phyloP scores from a whole-genome alignment of 2,329 filamentous ascomycete species.

The Aquanectria penicillioides region DNA sequence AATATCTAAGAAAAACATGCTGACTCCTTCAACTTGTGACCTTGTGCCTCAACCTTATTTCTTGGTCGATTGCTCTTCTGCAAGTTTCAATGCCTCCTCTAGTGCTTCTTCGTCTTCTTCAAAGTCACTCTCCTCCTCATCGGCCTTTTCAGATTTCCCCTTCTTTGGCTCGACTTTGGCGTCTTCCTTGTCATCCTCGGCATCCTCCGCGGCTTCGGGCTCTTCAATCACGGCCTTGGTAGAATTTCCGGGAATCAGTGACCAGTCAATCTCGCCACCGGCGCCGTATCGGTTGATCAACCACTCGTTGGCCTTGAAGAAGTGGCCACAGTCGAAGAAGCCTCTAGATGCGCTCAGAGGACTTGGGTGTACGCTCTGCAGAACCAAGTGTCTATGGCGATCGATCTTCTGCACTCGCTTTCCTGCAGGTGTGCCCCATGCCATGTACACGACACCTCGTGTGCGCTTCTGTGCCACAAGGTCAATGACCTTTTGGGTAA shows the following conservation, averaged over 20 bases:
- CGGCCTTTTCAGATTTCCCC: slow-evolving; percentile 32
- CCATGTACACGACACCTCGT: slow-evolving; percentile 90
- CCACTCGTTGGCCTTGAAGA: slow-evolving; percentile 87
- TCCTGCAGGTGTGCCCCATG: slow-evolving; percentile 89
- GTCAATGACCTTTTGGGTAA: slow-evolving; percentile 93
- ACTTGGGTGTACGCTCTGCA: slow-evolving; percentile 90
- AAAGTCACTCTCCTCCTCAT: slow-evolving; percentile 43
- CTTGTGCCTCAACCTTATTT: slow-evolving; percentile 16
- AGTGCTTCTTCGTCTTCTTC: slow-evolving; percentile 51
- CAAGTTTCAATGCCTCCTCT: slow-evolving; percentile 47
- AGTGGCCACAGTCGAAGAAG: slow-evolving; percentile 87
- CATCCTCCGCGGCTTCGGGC: slow-evolving; percentile 38
- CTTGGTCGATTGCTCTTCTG: slow-evolving; percentile 42
- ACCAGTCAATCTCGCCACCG: slow-evolving; percentile 89
- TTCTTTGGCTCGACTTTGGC: slow-evolving; percentile 36
- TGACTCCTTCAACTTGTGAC: slow-evolving; percentile 8
- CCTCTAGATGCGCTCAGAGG: slow-evolving; percentile 86
- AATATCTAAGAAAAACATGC: slow-evolving; percentile 21
- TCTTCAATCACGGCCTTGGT: slow-evolving; percentile 43
- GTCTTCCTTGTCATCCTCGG: slow-evolving; percentile 27
- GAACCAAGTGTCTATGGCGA: slow-evolving; percentile 77
- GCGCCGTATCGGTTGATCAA: slow-evolving; percentile 79
- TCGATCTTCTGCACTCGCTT: slow-evolving; percentile 82
- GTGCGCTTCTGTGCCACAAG: slow-evolving; percentile 80
- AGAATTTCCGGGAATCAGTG: slow-evolving; percentile 56